Evolutionary conservation across 129 eudicot genomes (phyloP), one percentile per base, ranked within the genome.

Genomic region (Erigeron canadensis): DNA sequence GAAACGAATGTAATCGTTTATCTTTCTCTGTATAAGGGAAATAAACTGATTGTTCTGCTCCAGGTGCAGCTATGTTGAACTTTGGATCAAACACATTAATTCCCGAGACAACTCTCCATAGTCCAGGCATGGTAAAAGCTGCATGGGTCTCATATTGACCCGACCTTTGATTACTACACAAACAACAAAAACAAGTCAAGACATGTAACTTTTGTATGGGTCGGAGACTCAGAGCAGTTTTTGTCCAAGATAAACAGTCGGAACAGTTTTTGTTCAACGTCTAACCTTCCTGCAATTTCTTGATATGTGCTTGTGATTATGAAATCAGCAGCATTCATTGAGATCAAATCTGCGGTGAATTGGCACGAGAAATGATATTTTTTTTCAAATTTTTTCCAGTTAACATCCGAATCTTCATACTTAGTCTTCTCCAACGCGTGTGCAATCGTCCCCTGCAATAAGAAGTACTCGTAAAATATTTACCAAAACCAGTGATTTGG

Each of bases 221-320:
- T 3, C 34, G 34, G 34, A n/a, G n/a, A n/a, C n/a, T n/a, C n/a
- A n/a, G n/a, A 28, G 3, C 34, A 28, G 34, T 28, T 28, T 0
- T 28, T 28, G 3, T 28, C 34, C 34, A 28, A 28, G n/a, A n/a
- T n/a, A n/a, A n/a, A n/a, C n/a, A n/a, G n/a, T n/a, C n/a, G n/a
- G n/a, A n/a, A n/a, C n/a, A n/a, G n/a, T n/a, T n/a, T n/a, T n/a
- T n/a, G 28, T 34, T 50, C 39, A 58, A 54, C 15, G 16, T 77
- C 87, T 75, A 41, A 91, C 97, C 97, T 91, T 84, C 97, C 97
- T 5, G 96, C 97, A 63, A 91, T 91, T 83, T 91, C 97, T 86
- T 86, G 97, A 60, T 79, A 91, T 12, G 97, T 91, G 80, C 97
- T 91, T 28, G 97, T 86, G 48, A 91, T 82, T 55, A 91, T 81